Conservation (phyloP, 1,284 basidiomycete genomes). For the Tilletiaria anomala region DNA sequence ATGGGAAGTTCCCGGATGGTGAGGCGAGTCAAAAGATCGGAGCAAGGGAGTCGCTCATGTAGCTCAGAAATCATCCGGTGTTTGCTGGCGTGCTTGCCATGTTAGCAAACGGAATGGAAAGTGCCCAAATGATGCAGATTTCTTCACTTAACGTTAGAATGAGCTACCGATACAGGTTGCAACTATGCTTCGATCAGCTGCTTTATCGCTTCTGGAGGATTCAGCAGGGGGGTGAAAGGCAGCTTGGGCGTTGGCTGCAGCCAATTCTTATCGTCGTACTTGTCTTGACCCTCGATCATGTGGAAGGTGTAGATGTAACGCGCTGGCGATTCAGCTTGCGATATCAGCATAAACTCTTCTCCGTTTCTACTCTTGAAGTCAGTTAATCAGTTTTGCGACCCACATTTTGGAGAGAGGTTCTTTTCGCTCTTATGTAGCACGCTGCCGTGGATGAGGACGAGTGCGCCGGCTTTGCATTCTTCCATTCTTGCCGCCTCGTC, state of each 20-base stretch:
- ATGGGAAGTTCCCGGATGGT: slow-evolving; percentile 28
- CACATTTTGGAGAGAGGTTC: slow-evolving; percentile 7
- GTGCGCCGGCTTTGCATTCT: slow-evolving; percentile 18
- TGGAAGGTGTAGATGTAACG: slow-evolving; percentile 34
- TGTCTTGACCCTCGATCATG: slow-evolving; percentile 25
- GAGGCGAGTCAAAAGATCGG: slow-evolving; percentile 26
- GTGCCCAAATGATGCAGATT: too few relatives aligned
- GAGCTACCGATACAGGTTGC: too few relatives aligned
- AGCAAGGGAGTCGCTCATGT: slow-evolving; percentile 32
- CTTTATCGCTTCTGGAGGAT: neutral
- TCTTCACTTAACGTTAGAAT: too few relatives aligned
- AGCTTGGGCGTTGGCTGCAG: slow-evolving; percentile 14
- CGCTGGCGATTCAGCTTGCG: too few relatives aligned
- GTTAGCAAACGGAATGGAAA: too few relatives aligned
- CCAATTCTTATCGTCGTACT: slow-evolving; percentile 27
- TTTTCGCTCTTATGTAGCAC: slow-evolving; percentile 28
- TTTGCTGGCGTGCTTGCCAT: too few relatives aligned
- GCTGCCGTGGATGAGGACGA: slow-evolving; percentile 29
- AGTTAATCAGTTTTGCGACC: too few relatives aligned
- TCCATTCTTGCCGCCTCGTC: slow-evolving; percentile 9
- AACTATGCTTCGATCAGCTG: too few relatives aligned
- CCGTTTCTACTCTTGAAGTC: too few relatives aligned
- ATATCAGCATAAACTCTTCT: too few relatives aligned
- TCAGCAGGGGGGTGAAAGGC: slow-evolving; percentile 13
- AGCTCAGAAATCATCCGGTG: too few relatives aligned